Percentiles rank a stretch among this genome's conserved stretches.
Conservation (phyloP, 768 basidiomycete species). For the Boletus subparvulus region DNA sequence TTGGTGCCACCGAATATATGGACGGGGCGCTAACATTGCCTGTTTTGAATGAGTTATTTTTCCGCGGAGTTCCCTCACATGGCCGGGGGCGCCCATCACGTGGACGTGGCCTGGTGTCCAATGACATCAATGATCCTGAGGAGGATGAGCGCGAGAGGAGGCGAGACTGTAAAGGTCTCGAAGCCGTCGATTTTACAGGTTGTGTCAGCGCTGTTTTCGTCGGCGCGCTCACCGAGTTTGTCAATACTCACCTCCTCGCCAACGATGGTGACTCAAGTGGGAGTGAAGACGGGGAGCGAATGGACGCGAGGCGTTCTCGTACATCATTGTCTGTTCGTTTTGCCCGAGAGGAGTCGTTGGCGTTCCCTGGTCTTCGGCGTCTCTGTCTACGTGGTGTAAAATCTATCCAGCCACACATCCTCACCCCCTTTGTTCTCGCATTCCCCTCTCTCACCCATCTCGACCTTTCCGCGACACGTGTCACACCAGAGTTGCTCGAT, state of each 20-base stretch:
- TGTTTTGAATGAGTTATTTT: constrained; percentile 86
- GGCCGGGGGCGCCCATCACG: constrained; percentile 68
- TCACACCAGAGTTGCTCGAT: constrained; percentile 70
- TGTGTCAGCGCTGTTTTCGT: constrained; percentile 92
- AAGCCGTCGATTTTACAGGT: constrained; percentile 91
- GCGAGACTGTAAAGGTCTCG: constrained; percentile 71
- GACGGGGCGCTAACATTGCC: constrained; percentile 84
- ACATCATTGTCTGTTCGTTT: constrained; percentile 33
- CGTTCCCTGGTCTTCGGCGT: constrained; percentile 70
- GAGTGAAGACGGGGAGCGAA: constrained; percentile 39
- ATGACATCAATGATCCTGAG: constrained; percentile 56
- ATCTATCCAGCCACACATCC: constrained; percentile 65
- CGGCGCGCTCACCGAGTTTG: constrained; percentile 81
- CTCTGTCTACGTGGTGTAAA: constrained; percentile 82
- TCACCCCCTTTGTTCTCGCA: constrained; percentile 72
- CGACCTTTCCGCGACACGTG: constrained; percentile 88
- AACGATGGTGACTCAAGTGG: constrained; percentile 43
- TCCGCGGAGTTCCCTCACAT: constrained; percentile 75
- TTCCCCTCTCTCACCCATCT: constrained; percentile 88
- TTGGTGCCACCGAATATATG: constrained; percentile 99
- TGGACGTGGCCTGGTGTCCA: constrained; percentile 51
- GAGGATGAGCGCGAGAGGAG: constrained; percentile 77
- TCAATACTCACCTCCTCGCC: constrained; percentile 57
- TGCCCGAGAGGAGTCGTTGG: constrained; percentile 48
- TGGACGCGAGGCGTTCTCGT: constrained; percentile 35